Conservation (phyloP, 345 rosid species). For the Citrus australasica region DNA sequence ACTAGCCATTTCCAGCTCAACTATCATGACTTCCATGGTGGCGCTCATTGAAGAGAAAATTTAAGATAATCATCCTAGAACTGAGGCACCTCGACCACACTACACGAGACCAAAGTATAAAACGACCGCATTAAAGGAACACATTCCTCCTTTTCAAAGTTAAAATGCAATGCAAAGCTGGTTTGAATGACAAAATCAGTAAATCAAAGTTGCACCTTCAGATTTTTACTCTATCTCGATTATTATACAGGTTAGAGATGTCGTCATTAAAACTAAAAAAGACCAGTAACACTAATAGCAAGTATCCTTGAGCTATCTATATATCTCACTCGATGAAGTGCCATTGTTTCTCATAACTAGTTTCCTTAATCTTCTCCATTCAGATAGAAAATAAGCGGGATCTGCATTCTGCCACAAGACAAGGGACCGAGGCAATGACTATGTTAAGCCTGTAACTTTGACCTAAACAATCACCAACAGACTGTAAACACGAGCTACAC, state of each 20-base stretch:
- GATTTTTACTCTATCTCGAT: not conserved
- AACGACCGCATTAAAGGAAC: not conserved
- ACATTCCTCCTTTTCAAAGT: not conserved
- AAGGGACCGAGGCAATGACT: not conserved
- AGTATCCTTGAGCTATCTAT: not conserved
- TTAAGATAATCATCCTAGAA: not conserved
- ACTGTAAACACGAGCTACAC: too few relatives aligned
- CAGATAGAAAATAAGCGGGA: not conserved
- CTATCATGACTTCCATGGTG: not conserved
- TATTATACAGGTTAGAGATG: not conserved
- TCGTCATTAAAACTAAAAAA: not conserved
- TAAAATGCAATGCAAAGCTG: not conserved
- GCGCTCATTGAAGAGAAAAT: not conserved
- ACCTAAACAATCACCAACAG: not conserved
- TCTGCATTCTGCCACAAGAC: not conserved
- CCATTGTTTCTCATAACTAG: not conserved
- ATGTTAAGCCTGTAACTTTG: not conserved
- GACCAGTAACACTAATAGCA: not conserved
- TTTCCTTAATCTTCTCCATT: not conserved
- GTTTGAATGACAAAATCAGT: not conserved
- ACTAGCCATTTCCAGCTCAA: not conserved
- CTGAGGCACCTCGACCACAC: not conserved
- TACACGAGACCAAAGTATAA: not conserved
- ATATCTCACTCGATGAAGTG: not conserved
- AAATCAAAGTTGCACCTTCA: not conserved